Evolutionary conservation across 2,329 filamentous ascomycete species (phyloP).

Genomic region (Cladosporium sp.): DNA sequence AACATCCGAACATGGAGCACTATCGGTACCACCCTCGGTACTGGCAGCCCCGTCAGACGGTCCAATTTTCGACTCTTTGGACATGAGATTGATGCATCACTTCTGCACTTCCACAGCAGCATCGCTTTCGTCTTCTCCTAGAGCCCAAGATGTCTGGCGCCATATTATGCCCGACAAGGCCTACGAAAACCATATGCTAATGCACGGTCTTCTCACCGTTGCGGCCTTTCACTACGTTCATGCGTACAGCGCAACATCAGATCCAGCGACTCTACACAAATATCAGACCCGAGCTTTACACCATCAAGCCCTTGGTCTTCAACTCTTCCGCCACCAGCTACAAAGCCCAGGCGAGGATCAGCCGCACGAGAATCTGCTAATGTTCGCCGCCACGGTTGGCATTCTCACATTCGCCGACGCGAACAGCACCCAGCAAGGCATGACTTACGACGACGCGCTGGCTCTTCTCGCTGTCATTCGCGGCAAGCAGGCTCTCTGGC

Average conservation of each 20-base stretch:
- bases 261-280: constrained; percentile 13
- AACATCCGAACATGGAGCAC: not conserved
- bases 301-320: constrained; percentile 25
- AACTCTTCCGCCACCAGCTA: constrained; percentile 21
- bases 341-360: not conserved
- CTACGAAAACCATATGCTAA: constrained; percentile 19
- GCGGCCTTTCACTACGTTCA: constrained; percentile 25
- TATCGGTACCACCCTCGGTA: not conserved
- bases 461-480: not conserved
- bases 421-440: not conserved
- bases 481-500: constrained; percentile 10
- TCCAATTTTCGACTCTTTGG: constrained; percentile 22
- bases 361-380: not conserved
- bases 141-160: constrained; percentile 24
- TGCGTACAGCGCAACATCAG: constrained; percentile 5
- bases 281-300: constrained; percentile 25
- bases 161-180: constrained; percentile 18
- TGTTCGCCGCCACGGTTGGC: constrained; percentile 1
- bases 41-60: not conserved
- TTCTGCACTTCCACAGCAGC: constrained; percentile 25
- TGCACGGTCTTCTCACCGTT: constrained; percentile 26
- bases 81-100: constrained; percentile 26
- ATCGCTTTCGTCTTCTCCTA: constrained; percentile 17
- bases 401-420: constrained; percentile 12
- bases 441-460: constrained; percentile 1